phyloP scores from a whole-genome alignment of 1,284 basidiomycete genomes.

The Sporisorium exsertum region DNA sequence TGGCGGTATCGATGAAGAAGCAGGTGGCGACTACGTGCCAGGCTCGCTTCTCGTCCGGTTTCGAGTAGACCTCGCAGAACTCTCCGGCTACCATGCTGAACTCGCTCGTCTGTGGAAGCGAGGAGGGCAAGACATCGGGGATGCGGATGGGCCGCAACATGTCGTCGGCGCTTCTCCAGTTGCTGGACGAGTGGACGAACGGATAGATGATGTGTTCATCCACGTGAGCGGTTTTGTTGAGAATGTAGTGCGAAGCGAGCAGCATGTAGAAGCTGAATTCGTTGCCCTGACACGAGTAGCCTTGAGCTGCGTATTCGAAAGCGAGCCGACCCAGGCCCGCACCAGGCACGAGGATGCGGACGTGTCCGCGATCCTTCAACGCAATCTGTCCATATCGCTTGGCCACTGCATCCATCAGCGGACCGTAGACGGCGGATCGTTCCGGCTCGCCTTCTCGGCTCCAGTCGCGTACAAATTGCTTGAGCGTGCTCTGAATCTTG shows the following conservation, averaged over 20 bases:
- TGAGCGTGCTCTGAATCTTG: conserved; percentile 66
- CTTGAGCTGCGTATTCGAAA: conserved; percentile 60
- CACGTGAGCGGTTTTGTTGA: conserved; percentile 57
- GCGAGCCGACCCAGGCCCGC: conserved; percentile 65
- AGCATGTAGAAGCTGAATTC: conserved; percentile 69
- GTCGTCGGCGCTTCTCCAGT: conserved; percentile 59
- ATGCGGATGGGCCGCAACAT: conserved; percentile 59
- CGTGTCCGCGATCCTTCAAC: conserved; percentile 22
- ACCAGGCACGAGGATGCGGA: conserved; percentile 64
- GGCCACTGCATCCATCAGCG: conserved; percentile 56
- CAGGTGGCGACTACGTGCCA: conserved; percentile 94
- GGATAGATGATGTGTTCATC: conserved; percentile 63
- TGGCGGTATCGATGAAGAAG: conserved; percentile 94
- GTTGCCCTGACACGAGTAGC: conserved; percentile 66
- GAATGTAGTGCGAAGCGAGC: conserved; percentile 65
- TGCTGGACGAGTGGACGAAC: conserved; percentile 63
- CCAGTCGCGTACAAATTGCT: conserved; percentile 68
- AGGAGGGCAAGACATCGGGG: conserved; percentile 64
- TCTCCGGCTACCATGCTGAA: conserved; percentile 69
- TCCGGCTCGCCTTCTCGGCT: conserved; percentile 55
- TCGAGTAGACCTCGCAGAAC: conserved; percentile 63
- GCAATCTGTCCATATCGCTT: conserved; percentile 36
- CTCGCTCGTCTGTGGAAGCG: conserved; percentile 54
- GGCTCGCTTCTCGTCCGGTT: conserved; percentile 76
- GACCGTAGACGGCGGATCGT: conserved; percentile 55